These are phyloP conservation scores for Candida suzukii DNA, from an alignment of 805 yeast species.

Conservation along the genomic window DNA sequence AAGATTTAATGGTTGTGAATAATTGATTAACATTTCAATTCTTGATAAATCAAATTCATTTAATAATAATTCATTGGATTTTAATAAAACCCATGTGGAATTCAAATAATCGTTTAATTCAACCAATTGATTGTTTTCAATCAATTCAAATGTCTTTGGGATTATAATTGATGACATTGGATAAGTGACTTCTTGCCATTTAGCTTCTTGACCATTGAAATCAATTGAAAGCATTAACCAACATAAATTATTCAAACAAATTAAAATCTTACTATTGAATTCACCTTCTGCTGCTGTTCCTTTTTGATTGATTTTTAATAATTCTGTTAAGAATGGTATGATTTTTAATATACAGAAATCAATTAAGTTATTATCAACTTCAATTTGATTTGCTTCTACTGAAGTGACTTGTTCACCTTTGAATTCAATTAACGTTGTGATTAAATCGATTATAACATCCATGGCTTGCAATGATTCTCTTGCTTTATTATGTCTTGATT, in stretches of 20 bases:
- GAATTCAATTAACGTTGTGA: constrained; percentile 68
- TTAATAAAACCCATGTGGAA: constrained; percentile 9
- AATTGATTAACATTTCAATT: background rate
- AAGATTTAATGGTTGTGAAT: background rate
- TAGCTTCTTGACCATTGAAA: constrained; percentile 8
- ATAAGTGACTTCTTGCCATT: constrained; percentile 27
- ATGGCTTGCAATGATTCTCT: constrained; percentile 52
- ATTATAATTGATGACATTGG: constrained; percentile 17
- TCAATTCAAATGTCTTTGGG: constrained; percentile 4
- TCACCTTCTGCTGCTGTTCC: no score
- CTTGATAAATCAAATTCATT: background rate
- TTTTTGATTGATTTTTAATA: no score
- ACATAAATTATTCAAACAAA: constrained; percentile 64
- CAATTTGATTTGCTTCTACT: no score
- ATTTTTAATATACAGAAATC: constrained; percentile 9
- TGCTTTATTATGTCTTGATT: constrained; percentile 35
- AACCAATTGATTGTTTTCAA: no score
- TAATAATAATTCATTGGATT: constrained; percentile 2
- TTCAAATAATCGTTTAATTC: constrained; percentile 11
- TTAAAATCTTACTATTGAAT: constrained; percentile 48
- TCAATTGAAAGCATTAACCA: constrained; percentile 35
- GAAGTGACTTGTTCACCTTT: constrained; percentile 23
- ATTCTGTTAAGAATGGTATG: constrained; percentile 29
- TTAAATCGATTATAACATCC: constrained; percentile 67
- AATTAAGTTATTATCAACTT: constrained; percentile 20